Base-by-base conservation (phyloP, 78 protist species). In the Cyanophora paradoxa region DNA sequence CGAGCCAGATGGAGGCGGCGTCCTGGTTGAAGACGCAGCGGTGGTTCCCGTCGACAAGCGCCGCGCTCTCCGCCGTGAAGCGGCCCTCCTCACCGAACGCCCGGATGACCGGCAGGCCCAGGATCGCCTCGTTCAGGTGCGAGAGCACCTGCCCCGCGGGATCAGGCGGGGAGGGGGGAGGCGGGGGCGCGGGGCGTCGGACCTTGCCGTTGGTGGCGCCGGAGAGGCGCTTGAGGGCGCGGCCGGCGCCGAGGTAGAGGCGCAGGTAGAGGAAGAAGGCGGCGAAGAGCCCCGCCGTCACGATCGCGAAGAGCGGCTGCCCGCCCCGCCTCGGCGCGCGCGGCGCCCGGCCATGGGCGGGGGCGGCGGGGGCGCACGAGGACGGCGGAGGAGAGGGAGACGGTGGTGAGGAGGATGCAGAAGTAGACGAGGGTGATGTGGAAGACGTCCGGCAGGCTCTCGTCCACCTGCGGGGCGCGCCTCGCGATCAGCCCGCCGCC, bases 1-100 rank as follows among this genome's bases (percentile, higher is more conserved):
- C 78, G 36, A 74, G 52, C 78, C 78, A 74, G 26, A 56, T 24
- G 62, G n/a, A n/a, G 66, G 26, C 42, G 10, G 13, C 8, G 17
- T 30, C 13, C 33, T 19, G 6, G 19, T 33, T 17, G 40, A 24
- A 22, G 5, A 20, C n/a, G 10, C 56, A 50, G 48, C 71, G 71
- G 14, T 4, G 6, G 71, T 39, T 41, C 16, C n/a, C 30, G 56
- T 64, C 71, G 20, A 39, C 41, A 17, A 11, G n/a, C 71, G 37
- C 50, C 33, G 59, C 14, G 56, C 17, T 11, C 26, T 41, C 16
- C 19, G 3, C 1, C 14, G 3, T 36, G 37, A 41, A 40, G 50
- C 69, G 69, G 3, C 31, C 40, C 11, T 7, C 1, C 48, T 20
- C 71, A 7, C 26, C 36, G 71, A 14, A 67, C 17, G 61, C 61